These are phyloP conservation scores for Dioszegia hungarica DNA, from an alignment of 768 basidiomycete species.

Conservation along the genomic window DNA sequence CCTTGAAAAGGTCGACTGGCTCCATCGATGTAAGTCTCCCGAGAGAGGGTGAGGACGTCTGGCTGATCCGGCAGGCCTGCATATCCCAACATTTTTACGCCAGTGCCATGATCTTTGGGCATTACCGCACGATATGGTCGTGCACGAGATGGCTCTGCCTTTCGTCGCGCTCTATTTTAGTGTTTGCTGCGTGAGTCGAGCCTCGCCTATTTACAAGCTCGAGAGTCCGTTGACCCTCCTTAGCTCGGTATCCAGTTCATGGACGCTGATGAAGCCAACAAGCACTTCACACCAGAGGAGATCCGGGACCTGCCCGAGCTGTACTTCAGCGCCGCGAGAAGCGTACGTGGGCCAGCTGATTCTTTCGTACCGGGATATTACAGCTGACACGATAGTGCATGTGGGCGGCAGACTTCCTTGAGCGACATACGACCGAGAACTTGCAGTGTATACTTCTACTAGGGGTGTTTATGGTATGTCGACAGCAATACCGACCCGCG, in stretches of 20 bases:
- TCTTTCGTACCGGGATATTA: background rate
- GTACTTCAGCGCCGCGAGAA: slow-evolving; percentile 38
- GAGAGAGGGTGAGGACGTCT: background rate
- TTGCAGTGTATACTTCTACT: slow-evolving; percentile 45
- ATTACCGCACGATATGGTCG: slow-evolving; percentile 33
- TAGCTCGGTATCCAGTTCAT: slow-evolving; percentile 48
- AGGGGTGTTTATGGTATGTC: slow-evolving; percentile 45
- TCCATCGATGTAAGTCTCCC: slow-evolving; percentile 45
- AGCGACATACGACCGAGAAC: slow-evolving; percentile 41
- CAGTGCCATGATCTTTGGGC: slow-evolving; percentile 49
- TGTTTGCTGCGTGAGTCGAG: slow-evolving; percentile 42
- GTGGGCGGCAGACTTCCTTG: slow-evolving; percentile 48
- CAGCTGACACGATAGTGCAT: slow-evolving; percentile 20
- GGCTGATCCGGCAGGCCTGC: slow-evolving; percentile 28
- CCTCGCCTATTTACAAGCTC: background rate
- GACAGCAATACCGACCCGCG: no score
- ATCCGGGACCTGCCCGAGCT: slow-evolving; percentile 37
- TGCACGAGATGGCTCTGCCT: slow-evolving; percentile 43
- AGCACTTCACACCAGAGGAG: slow-evolving; percentile 45
- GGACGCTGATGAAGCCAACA: slow-evolving; percentile 38
- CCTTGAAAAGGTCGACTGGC: slow-evolving; percentile 47
- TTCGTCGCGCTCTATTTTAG: slow-evolving; percentile 47
- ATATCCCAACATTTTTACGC: slow-evolving; percentile 47
- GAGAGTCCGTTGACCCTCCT: background rate
- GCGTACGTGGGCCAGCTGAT: slow-evolving; percentile 15